Percentiles rank a stretch among this genome's conserved stretches.
Evolutionary conservation across 2,329 filamentous ascomycete species (phyloP).

Genomic region (Zymoseptoria passerinii): DNA sequence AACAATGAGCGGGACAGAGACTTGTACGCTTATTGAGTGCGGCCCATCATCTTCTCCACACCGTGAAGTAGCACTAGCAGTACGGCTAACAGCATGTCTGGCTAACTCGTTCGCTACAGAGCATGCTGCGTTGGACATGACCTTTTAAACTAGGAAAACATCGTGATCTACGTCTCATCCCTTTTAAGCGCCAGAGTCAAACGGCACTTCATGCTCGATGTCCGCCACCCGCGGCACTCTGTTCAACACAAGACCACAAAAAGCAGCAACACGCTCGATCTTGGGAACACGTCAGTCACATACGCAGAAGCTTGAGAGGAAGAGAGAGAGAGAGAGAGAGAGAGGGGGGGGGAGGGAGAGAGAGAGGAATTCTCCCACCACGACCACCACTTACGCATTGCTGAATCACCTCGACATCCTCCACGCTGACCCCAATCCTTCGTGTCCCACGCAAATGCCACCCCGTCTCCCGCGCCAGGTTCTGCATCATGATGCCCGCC

Average conservation of each 20-base stretch:
- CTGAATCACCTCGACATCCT: slow-evolving; percentile 38
- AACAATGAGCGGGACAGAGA: no score
- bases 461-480: slow-evolving; percentile 43
- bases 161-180: no score
- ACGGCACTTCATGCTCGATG: slow-evolving; percentile 35
- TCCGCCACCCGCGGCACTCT: slow-evolving; percentile 33
- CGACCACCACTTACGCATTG: slow-evolving; percentile 31
- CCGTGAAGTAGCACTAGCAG: no score
- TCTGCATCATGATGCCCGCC: slow-evolving; percentile 51
- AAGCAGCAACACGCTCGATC: slow-evolving; percentile 33
- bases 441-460: slow-evolving; percentile 49
- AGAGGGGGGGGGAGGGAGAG: no score
- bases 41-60: no score
- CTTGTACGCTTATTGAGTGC: no score
- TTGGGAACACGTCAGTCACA: slow-evolving; percentile 5
- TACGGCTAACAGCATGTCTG: no score
- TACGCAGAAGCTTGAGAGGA: background rate
- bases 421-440: slow-evolving; percentile 40
- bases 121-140: no score
- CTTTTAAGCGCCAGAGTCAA: background rate
- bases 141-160: no score
- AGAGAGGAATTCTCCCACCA: no score
- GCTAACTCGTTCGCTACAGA: no score
- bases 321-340: no score
- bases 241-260: slow-evolving; percentile 28